A percentile compares a stretch with the other conserved stretches of the same genome.
Evolutionary conservation across 192 early-diverging fungal species (phyloP).

Genomic region (Coemansia furcata): DNA sequence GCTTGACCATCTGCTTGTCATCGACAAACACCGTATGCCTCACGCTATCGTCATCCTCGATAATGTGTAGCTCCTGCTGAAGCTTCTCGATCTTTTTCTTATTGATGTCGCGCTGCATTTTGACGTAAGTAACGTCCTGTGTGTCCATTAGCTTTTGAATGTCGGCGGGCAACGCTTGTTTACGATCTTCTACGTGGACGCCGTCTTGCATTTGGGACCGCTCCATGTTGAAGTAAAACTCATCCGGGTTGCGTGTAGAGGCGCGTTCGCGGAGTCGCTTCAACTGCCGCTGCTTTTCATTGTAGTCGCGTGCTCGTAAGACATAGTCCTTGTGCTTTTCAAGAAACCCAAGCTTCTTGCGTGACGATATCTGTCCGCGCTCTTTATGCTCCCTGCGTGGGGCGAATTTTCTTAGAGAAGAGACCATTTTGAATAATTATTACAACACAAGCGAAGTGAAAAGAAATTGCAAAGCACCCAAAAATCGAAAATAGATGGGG

Average conservation of each 20-base stretch:
- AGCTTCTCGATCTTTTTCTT: constrained; percentile 71
- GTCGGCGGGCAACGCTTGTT: constrained; percentile 72
- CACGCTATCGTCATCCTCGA: constrained; percentile 42
- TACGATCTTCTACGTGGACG: constrained; percentile 72
- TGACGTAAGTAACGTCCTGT: constrained; percentile 89
- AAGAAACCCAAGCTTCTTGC: constrained; percentile 73
- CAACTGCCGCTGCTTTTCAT: constrained; percentile 80
- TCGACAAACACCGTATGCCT: constrained; percentile 83
- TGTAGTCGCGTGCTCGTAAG: constrained; percentile 87
- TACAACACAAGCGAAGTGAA: background rate
- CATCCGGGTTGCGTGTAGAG: constrained; percentile 85
- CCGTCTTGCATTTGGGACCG: constrained; percentile 81
- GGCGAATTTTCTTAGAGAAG: constrained; percentile 77
- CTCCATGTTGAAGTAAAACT: constrained; percentile 99
- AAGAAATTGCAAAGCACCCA: background rate
- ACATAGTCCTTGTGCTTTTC: constrained; percentile 99
- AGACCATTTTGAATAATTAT: constrained; percentile 41
- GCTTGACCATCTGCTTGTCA: constrained; percentile 60
- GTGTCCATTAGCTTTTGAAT: constrained; percentile 83
- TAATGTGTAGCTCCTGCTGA: constrained; percentile 66
- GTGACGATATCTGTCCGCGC: constrained; percentile 67
- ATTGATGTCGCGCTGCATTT: constrained; percentile 70
- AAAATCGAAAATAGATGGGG: background rate
- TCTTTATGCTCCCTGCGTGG: constrained; percentile 89
- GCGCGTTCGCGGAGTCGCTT: constrained; percentile 88